Percentiles rank a stretch among this genome's conserved stretches.
Evolutionary conservation across 441 rosid species (phyloP).

Genomic region (Erysimum cheiri): DNA sequence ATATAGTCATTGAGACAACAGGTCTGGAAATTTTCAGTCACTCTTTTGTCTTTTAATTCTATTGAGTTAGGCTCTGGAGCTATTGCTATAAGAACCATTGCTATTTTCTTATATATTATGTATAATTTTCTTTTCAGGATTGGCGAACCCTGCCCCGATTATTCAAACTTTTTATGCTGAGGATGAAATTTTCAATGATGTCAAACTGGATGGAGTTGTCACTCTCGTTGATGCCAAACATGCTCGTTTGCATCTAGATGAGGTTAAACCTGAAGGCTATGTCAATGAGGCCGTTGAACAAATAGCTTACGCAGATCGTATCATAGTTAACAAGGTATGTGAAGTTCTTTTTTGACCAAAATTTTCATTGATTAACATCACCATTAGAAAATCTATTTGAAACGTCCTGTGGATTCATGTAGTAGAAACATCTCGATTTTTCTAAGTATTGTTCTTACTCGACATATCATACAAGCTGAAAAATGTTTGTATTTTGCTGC

Average conservation of each 20-base stretch:
- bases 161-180: conserved; percentile 95
- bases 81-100: not conserved
- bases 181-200: conserved; percentile 78
- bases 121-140: conserved; percentile 51
- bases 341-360: not conserved
- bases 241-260: conserved; percentile 78
- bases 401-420: not conserved
- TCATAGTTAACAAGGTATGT: conserved; percentile 84
- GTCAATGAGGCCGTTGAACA: conserved; percentile 97
- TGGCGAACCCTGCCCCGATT: conserved; percentile 96
- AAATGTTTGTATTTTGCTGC: conserved; percentile 35
- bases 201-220: conserved; percentile 93
- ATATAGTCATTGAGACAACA: conserved; percentile 93
- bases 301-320: conserved; percentile 93
- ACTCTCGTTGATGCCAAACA: conserved; percentile 97
- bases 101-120: not conserved
- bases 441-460: conserved; percentile 1
- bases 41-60: not conserved
- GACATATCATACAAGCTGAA: conserved; percentile 22
- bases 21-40: conserved; percentile 38
- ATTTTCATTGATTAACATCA: not conserved
- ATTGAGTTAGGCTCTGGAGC: not conserved
- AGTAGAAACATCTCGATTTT: not conserved
- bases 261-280: conserved; percentile 85
- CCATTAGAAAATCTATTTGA: not conserved